Evolutionary conservation across 805 yeast species (phyloP).

Genomic region (Starmera amethionina): DNA sequence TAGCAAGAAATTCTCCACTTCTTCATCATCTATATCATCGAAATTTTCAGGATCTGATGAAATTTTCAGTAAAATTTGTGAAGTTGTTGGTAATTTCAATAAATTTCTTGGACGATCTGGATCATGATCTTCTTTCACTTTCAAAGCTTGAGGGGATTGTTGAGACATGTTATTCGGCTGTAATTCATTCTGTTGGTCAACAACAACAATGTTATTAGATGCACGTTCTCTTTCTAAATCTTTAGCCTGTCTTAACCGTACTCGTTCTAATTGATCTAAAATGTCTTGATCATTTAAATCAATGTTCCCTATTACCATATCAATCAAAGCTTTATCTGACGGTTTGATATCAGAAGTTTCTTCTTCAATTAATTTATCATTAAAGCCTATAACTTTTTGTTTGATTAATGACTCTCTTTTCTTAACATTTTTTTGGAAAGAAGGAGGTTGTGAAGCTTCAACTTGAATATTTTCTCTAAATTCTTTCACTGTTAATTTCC

Average conservation of each 20-base stretch:
- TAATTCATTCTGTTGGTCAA: slow-evolving; percentile 2
- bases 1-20: slow-evolving; percentile 50
- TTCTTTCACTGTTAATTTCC: slow-evolving; percentile 57
- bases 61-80: slow-evolving; percentile 39
- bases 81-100: slow-evolving; percentile 47
- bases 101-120: slow-evolving; percentile 46
- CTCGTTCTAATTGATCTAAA: slow-evolving; percentile 19
- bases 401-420: slow-evolving; percentile 34
- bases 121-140: slow-evolving; percentile 16
- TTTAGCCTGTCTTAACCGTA: slow-evolving; percentile 16
- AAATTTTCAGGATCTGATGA: slow-evolving; percentile 53
- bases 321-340: slow-evolving; percentile 10
- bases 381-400: slow-evolving; percentile 11
- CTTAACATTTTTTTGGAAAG: slow-evolving; percentile 54
- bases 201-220: slow-evolving; percentile 8
- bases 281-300: slow-evolving; percentile 17
- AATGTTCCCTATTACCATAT: slow-evolving; percentile 8
- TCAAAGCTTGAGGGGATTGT: background rate
- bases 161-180: slow-evolving; percentile 1
- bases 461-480: slow-evolving; percentile 45
- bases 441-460: slow-evolving; percentile 64
- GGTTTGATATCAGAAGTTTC: background rate
- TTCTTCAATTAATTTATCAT: slow-evolving; percentile 3
- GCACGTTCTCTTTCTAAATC: slow-evolving; percentile 9
- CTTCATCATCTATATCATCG: slow-evolving; percentile 80